Conservation (phyloP, 495 filamentous ascomycete genomes). For the Terfezia boudieri region DNA sequence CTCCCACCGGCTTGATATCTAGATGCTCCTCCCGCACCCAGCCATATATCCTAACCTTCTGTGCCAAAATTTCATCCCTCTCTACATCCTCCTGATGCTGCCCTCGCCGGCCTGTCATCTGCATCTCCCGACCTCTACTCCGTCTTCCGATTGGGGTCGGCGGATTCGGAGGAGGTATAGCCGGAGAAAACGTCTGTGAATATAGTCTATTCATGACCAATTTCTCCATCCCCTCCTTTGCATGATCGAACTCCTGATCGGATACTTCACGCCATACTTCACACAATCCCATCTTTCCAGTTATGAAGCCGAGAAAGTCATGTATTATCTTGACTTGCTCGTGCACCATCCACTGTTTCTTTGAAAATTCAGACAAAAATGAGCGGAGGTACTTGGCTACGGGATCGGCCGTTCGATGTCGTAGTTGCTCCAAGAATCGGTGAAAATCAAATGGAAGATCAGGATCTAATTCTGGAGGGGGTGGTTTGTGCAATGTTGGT, state of each 20-base stretch:
- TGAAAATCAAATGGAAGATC: slow-evolving; percentile 94
- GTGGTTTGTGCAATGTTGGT: slow-evolving; percentile 6
- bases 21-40: slow-evolving; percentile 90
- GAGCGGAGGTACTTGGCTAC: slow-evolving; percentile 89
- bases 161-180: slow-evolving; percentile 62
- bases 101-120: slow-evolving; percentile 62
- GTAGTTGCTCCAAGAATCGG: slow-evolving; percentile 81
- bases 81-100: slow-evolving; percentile 99
- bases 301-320: slow-evolving; percentile 93
- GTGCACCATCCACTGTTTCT: slow-evolving; percentile 98
- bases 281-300: slow-evolving; percentile 95
- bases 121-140: slow-evolving; percentile 70
- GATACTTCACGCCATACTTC: slow-evolving; percentile 93
- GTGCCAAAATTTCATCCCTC: slow-evolving; percentile 76
- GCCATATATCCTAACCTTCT: slow-evolving; percentile 88
- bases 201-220: slow-evolving; percentile 98
- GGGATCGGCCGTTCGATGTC: slow-evolving; percentile 86
- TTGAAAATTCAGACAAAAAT: slow-evolving; percentile 84
- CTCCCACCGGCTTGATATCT: slow-evolving; percentile 70
- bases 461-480: slow-evolving; percentile 55
- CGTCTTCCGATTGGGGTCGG: slow-evolving; percentile 53
- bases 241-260: slow-evolving; percentile 95
- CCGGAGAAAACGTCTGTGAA: slow-evolving; percentile 79
- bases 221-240: slow-evolving; percentile 97
- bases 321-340: slow-evolving; percentile 97